A percentile compares a stretch with the other conserved stretches of the same genome.
phyloP scores from a whole-genome alignment of 2,329 filamentous ascomycete genomes.

The Verticillium longisporum region DNA sequence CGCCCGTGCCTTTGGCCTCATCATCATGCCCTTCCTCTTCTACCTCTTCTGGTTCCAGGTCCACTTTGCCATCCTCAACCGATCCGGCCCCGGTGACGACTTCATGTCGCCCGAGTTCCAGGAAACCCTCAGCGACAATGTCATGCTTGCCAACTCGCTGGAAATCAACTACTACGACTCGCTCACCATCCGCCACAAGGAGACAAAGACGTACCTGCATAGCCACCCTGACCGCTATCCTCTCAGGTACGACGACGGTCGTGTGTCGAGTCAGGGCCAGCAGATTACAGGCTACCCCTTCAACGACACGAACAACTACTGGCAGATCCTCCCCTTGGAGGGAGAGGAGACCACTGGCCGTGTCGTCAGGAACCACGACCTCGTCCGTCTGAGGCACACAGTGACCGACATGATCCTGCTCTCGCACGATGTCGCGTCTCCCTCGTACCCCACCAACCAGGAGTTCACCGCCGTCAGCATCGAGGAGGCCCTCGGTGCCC shows the following conservation, averaged over 20 bases:
- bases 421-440: conserved; percentile 94
- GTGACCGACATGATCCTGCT: conserved; percentile 81
- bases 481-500: conserved; percentile 65
- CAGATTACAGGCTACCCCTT: conserved; percentile 97
- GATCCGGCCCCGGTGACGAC: conserved; percentile 91
- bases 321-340: conserved; percentile 76
- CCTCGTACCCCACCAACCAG: conserved; percentile 94
- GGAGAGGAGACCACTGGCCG: conserved; percentile 53
- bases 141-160: conserved; percentile 81
- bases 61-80: conserved; percentile 82
- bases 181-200: conserved; percentile 88
- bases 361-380: conserved; percentile 73
- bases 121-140: conserved; percentile 90
- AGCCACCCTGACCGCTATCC: conserved; percentile 87
- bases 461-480: conserved; percentile 82
- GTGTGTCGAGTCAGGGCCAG: conserved; percentile 94
- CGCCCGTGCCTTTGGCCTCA: conserved; percentile 78
- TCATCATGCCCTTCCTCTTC: conserved; percentile 90
- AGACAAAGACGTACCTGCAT: conserved; percentile 93
- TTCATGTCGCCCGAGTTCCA: conserved; percentile 99
- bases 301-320: conserved; percentile 98
- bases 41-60: conserved; percentile 99
- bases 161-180: conserved; percentile 85
- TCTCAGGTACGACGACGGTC: conserved; percentile 91
- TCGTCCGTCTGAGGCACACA: conserved; percentile 80